Evolutionary conservation across 2,329 filamentous ascomycete species (phyloP), one percentile per base, ranked within the genome.

Genomic region (Aureobasidium mangrovei): DNA sequence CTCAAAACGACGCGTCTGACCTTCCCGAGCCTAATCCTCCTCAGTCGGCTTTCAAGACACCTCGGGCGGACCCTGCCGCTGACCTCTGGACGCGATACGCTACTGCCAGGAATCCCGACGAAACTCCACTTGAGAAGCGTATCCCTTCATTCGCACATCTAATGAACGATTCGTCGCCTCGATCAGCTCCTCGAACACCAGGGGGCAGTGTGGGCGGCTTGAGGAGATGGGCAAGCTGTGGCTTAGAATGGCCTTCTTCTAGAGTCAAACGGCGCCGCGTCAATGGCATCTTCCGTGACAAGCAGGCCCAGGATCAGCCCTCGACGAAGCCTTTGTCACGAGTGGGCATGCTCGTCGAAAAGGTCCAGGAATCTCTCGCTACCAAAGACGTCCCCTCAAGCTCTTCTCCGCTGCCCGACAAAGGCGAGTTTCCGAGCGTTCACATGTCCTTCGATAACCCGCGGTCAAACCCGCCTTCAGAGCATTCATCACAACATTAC

Each of bases 151-250:
- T 76, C 47, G 70, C 69, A 31, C 71, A 72, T 56, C 64, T 76
- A 24, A 71, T 73, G 49, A 69, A 71, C 55, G 71, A 74, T 44
- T 70, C 70, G 0, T 77, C 75, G 0, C 74, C 75, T 26, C 68
- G 69, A 24, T 73, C 73, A 4, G 64, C 67, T 27, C 56, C 58
- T 64, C n/a, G 65, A 65, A 69, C 71, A 9, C 72, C 70, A 29
- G 69, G 69, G 8, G 75, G 74, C 55, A 73, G 70, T 56, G 70
- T 74, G 24, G 68, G 66, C 55, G 74, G 73, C 2, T 63, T 77
- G 45, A 65, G 74, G 46, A 64, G 75, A 57, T 77, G 74, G 74
- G 72, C 72, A 28, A 77, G 75, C 60, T 76, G 74, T 53, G 74
- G 74, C 8, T 67, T 73, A 7, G 73, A 77, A 54, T 77, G 74